Conservation (phyloP, 2,329 filamentous ascomycete species). For the Chaetothyriales sp. region DNA sequence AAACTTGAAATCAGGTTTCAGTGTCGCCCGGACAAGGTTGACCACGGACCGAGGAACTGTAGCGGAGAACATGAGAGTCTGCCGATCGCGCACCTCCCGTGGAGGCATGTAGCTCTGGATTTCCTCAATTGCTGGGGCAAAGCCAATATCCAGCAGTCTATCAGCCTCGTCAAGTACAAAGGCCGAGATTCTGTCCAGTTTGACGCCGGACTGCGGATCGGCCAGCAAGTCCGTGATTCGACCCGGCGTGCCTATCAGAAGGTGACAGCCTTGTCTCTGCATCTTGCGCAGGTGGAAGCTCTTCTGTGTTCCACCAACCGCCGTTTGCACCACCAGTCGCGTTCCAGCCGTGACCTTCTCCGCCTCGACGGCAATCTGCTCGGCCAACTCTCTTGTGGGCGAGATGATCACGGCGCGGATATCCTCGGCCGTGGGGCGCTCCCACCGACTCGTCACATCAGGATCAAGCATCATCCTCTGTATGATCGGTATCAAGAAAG, state of each 20-base stretch:
- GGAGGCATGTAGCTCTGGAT: slow-evolving; percentile 38
- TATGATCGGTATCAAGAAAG: slow-evolving; percentile 34
- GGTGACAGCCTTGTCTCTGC: slow-evolving; percentile 36
- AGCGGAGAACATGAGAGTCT: slow-evolving; percentile 90
- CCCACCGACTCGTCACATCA: slow-evolving; percentile 24
- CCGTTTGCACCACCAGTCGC: slow-evolving; percentile 53
- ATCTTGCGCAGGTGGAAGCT: slow-evolving; percentile 49
- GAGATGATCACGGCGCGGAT: slow-evolving; percentile 23
- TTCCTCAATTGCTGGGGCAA: slow-evolving; percentile 37
- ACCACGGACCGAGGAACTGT: slow-evolving; percentile 79
- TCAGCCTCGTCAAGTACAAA: slow-evolving; percentile 47
- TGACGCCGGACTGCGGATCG: slow-evolving; percentile 27
- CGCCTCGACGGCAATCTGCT: slow-evolving; percentile 31
- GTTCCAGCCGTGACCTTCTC: slow-evolving; percentile 48
- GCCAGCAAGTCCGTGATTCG: slow-evolving; percentile 34
- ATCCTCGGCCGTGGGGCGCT: slow-evolving; percentile 7
- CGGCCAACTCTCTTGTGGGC: slow-evolving; percentile 34
- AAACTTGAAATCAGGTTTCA: slow-evolving; percentile 74
- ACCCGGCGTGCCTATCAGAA: slow-evolving; percentile 35
- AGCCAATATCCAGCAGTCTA: slow-evolving; percentile 50
- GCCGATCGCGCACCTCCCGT: slow-evolving; percentile 44
- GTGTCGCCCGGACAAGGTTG: slow-evolving; percentile 57
- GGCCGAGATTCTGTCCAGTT: slow-evolving; percentile 33
- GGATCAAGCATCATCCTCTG: slow-evolving; percentile 28
- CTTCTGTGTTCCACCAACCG: slow-evolving; percentile 89